Evolutionary conservation across 352 stramenopile genomes (phyloP), one percentile per base, ranked within the genome.

Genomic region (Phytophthora colocasiae): DNA sequence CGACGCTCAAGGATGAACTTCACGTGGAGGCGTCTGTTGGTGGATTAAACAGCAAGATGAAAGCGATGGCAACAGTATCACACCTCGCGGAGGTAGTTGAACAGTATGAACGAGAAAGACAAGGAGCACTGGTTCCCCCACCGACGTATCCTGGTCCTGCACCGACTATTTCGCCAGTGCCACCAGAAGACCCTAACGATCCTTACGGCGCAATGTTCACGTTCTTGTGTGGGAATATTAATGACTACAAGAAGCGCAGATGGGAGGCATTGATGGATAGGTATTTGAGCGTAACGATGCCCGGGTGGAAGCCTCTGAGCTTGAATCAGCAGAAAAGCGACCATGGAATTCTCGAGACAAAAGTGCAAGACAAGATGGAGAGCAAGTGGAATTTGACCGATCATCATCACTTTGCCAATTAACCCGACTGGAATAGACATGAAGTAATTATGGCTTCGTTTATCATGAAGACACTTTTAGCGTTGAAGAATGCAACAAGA

Each of bases 11-110:
- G 9, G 63, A 73, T 61, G 62, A 67, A 22, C 71, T 74, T 26
- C 48, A 58, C 32, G 53, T 79, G 9, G 51, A 76, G 19, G 41
- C 58, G 0, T 68, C 31, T 53, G 54, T 76, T 14, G 66, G 71
- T 31, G 71, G 54, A 57, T 34, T 79, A 38, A 58, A 73, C 32
- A 74, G 62, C 50, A 79, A 71, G 44, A 12, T 53, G 14, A 66
- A 62, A 62, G 71, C 71, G 9, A 64, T 69, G 29, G 53, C 62
- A 43, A 76, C 58, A 32, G 63, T 76, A 9, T 49, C 55, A n/a
- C 61, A 64, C 14, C 54, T 79, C 9, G 43, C 48, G 22, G 66
- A 71, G 15, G 58, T 48, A 19, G 38, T 79, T 12, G 50, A 63
- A 15, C 47, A 52, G 19, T 66, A 76, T 38, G 53, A 59, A 10